Conservation (phyloP, 805 yeast genomes). For the Yamadazyma olivae region DNA sequence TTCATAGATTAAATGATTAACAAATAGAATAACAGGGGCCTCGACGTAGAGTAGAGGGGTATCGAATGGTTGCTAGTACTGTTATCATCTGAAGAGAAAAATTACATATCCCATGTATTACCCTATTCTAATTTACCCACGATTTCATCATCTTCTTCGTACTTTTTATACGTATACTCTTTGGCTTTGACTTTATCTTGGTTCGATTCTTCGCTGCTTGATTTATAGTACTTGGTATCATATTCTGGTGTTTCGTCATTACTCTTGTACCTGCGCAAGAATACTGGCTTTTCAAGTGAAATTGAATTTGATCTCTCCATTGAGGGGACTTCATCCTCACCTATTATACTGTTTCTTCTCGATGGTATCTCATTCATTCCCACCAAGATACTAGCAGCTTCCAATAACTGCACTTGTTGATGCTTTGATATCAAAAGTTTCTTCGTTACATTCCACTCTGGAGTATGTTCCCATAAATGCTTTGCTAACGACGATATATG, state of each 20-base stretch:
- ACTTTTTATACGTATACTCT: no score
- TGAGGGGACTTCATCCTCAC: slow-evolving; percentile 9
- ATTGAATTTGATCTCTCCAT: slow-evolving; percentile 1
- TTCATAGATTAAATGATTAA: no score
- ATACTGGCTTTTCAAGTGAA: background rate
- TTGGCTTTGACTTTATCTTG: no score
- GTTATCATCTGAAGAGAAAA: no score
- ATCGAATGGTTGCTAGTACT: no score
- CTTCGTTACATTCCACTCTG: slow-evolving; percentile 88
- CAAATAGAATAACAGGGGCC: no score
- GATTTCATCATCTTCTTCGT: slow-evolving; percentile 8
- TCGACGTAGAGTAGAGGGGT: no score
- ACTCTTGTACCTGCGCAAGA: background rate
- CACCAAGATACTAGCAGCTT: slow-evolving; percentile 73
- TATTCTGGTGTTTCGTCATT: background rate
- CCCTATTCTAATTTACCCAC: slow-evolving; percentile 12
- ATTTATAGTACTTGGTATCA: no score
- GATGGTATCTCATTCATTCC: slow-evolving; percentile 43
- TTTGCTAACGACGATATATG: slow-evolving; percentile 86
- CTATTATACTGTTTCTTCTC: slow-evolving; percentile 12
- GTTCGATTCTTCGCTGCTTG: no score
- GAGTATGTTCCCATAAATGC: slow-evolving; percentile 92
- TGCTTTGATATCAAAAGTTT: slow-evolving; percentile 79
- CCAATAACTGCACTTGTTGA: slow-evolving; percentile 81
- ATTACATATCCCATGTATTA: slow-evolving; percentile 3